phyloP scores from a whole-genome alignment of 2,329 filamentous ascomycete genomes.

The Colletotrichum aenigma region DNA sequence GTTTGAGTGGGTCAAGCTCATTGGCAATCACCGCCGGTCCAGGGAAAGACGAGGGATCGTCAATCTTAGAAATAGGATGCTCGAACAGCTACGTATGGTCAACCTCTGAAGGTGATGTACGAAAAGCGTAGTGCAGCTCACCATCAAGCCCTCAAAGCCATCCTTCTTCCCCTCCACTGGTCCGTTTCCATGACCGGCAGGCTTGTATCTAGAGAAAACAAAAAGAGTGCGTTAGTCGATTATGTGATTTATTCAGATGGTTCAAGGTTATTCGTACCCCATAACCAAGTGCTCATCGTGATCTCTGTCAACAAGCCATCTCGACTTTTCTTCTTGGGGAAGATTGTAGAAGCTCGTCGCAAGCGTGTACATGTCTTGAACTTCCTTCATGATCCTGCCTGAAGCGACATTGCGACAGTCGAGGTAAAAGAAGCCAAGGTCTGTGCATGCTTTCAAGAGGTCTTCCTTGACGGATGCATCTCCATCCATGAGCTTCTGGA shows the following conservation, averaged over 20 bases:
- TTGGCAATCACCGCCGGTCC: not conserved
- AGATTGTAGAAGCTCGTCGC: not conserved
- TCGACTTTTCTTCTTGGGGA: not conserved
- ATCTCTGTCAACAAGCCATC: not conserved
- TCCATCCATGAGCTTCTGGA: not conserved
- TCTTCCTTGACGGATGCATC: not conserved
- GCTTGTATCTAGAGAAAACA: not conserved
- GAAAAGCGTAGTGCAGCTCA: not conserved
- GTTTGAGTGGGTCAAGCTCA: not conserved
- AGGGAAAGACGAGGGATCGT: not conserved
- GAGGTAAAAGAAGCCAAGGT: not conserved
- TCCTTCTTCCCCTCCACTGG: not conserved
- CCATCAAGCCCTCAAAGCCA: not conserved
- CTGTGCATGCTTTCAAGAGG: not conserved
- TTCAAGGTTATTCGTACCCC: not conserved
- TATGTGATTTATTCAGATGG: not conserved
- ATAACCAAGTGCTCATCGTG: conserved; percentile 1
- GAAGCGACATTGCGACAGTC: not conserved
- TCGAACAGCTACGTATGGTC: not conserved
- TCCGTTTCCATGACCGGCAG: conserved; percentile 1
- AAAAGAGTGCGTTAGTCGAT: not conserved
- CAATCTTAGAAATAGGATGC: not conserved
- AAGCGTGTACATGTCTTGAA: not conserved
- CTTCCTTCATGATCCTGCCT: not conserved
- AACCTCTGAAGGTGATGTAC: rapidly evolving